These are phyloP conservation scores for Dovyalis caffra DNA, from an alignment of 345 rosid genomes.

Conservation along the genomic window DNA sequence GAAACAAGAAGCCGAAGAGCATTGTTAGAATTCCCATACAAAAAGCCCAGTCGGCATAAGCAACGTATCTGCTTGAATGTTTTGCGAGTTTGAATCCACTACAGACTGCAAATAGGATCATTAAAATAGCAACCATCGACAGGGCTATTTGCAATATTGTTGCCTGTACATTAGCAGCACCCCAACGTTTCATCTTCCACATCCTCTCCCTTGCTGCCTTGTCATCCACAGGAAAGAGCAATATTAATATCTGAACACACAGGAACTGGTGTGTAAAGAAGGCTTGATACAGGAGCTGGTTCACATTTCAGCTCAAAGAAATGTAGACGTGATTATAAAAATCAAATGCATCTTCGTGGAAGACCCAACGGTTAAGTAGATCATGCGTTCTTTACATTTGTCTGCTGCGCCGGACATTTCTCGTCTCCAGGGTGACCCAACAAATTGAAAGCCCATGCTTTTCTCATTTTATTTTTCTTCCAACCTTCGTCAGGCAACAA, in stretches of 20 bases:
- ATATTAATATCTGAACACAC: background rate
- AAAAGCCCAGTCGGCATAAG: constrained; percentile 26
- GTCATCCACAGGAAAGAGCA: background rate
- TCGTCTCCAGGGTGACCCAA: background rate
- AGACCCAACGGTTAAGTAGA: background rate
- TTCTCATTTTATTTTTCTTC: background rate
- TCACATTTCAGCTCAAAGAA: background rate
- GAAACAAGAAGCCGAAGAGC: constrained; percentile 25
- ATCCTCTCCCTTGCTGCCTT: background rate
- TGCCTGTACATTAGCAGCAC: background rate
- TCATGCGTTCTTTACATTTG: background rate
- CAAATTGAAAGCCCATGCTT: background rate
- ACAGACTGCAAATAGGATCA: constrained; percentile 30
- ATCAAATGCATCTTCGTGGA: background rate
- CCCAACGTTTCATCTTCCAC: constrained; percentile 14
- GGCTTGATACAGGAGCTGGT: background rate
- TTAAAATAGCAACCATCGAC: constrained; percentile 15
- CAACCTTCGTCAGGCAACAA: background rate
- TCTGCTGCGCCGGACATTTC: background rate
- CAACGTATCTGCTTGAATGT: constrained; percentile 22
- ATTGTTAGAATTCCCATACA: constrained; percentile 25
- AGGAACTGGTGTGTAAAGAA: background rate
- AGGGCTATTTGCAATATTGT: constrained; percentile 12
- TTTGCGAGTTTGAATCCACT: constrained; percentile 26
- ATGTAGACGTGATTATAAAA: background rate